phyloP scores from a whole-genome alignment of 1,139 yeast species.

The Scheffersomyces segobiensis region DNA sequence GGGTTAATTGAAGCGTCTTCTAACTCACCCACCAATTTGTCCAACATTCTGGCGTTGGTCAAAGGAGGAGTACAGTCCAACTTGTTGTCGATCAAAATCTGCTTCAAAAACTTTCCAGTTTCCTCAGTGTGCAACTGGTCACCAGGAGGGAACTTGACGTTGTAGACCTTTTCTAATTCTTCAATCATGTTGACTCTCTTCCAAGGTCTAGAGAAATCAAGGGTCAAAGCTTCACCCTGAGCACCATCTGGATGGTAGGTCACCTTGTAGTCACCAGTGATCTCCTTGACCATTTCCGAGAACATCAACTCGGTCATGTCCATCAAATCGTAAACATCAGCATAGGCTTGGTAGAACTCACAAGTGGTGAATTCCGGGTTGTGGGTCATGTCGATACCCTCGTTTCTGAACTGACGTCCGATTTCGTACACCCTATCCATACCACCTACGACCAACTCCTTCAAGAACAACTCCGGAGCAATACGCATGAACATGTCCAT shows the following conservation, averaged over 20 bases:
- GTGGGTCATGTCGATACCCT: conserved; percentile 97
- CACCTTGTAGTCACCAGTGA: conserved; percentile 85
- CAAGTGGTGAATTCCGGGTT: conserved; percentile 98
- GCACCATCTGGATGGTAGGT: conserved; percentile 91
- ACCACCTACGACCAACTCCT: conserved; percentile 98
- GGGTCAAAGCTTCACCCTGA: conserved; percentile 71
- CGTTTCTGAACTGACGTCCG: conserved; percentile 98
- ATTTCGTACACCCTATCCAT: conserved; percentile 97
- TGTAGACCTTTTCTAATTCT: conserved; percentile 83
- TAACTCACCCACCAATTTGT: conserved; percentile 91
- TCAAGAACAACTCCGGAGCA: conserved; percentile 96
- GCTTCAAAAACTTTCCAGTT: conserved; percentile 87
- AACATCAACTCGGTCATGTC: conserved; percentile 92
- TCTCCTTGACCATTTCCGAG: conserved; percentile 96
- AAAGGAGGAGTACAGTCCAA: conserved; percentile 95
- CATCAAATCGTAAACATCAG: conserved; percentile 93
- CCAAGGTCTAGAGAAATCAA: conserved; percentile 97
- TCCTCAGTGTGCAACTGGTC: conserved; percentile 92
- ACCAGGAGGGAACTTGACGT: conserved; percentile 93
- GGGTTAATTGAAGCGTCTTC: conserved; percentile 96
- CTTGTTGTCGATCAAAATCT: conserved; percentile 73
- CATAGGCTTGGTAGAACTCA: conserved; percentile 94
- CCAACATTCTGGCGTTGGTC: conserved; percentile 98
- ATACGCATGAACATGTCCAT: conserved; percentile 98
- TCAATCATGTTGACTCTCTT: conserved; percentile 97